Evolutionary conservation across 1,139 yeast genomes (phyloP).

Genomic region (Zhuliangozyma parablackwelliae): DNA sequence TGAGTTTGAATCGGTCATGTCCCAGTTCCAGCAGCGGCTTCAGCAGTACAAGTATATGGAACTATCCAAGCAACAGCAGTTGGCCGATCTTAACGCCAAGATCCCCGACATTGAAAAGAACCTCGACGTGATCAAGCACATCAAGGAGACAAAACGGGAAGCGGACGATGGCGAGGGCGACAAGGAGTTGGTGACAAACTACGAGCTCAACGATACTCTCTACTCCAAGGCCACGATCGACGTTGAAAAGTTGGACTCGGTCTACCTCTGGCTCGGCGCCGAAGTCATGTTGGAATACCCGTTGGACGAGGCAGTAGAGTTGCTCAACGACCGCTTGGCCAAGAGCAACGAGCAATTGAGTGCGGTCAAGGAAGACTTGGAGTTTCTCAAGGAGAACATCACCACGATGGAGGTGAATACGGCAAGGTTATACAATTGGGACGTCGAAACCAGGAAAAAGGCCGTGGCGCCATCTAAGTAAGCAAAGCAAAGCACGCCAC

Average conservation of each 20-base stretch:
- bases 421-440: constrained; percentile 94
- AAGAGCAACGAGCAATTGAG: constrained; percentile 58
- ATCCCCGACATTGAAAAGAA: constrained; percentile 91
- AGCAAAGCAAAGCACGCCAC: neutral
- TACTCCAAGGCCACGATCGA: constrained; percentile 78
- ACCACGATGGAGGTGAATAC: constrained; percentile 98
- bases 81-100: constrained; percentile 63
- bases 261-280: constrained; percentile 93
- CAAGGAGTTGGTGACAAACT: constrained; percentile 60
- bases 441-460: constrained; percentile 73
- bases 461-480: neutral
- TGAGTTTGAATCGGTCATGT: constrained; percentile 69
- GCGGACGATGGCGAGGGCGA: constrained; percentile 27
- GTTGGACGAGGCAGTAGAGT: constrained; percentile 73
- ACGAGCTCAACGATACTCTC: constrained; percentile 88
- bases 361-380: constrained; percentile 77
- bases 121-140: constrained; percentile 61
- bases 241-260: constrained; percentile 42
- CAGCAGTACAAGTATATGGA: constrained; percentile 87
- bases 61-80: constrained; percentile 68
- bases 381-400: constrained; percentile 83
- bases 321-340: constrained; percentile 59
- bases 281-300: constrained; percentile 97
- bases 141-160: constrained; percentile 43
- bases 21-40: constrained; percentile 71